Percentiles rank a stretch among this genome's conserved stretches.
Conservation (phyloP, 139 green algal species). For the Auxenochlorella pyrenoidosa region DNA sequence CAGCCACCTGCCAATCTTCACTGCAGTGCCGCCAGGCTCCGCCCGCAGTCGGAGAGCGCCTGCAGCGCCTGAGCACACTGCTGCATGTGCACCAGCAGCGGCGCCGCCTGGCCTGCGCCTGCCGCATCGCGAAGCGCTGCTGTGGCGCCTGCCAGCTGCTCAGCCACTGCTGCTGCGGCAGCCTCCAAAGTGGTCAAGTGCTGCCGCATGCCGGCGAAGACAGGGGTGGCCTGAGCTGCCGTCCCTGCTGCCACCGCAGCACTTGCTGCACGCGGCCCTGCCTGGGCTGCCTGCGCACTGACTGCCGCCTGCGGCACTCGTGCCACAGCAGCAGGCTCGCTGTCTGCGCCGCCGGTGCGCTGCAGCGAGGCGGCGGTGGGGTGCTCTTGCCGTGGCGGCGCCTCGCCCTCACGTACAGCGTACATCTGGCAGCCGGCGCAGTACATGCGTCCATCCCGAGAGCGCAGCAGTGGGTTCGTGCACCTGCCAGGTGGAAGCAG, state of each 20-base stretch:
- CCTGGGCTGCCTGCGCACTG: not conserved
- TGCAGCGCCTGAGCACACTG: slow-evolving; percentile 20
- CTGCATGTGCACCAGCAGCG: slow-evolving; percentile 3
- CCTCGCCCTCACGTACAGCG: not conserved
- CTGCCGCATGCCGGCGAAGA: not conserved
- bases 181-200: not conserved
- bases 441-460: slow-evolving; percentile 26
- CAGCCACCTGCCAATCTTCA: not conserved
- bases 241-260: not conserved
- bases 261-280: not conserved
- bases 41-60: not conserved
- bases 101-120: not conserved
- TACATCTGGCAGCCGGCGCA: slow-evolving; percentile 34
- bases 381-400: not conserved
- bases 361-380: too few relatives aligned
- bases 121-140: not conserved
- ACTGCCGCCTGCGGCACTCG: too few relatives aligned
- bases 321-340: not conserved
- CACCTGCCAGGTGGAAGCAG: not conserved
- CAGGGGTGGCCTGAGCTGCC: not conserved
- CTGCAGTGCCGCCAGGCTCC: not conserved
- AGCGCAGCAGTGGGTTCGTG: slow-evolving; percentile 32
- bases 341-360: too few relatives aligned
- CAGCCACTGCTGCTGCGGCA: slow-evolving; percentile 13
- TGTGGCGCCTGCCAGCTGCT: not conserved